phyloP scores from a whole-genome alignment of 306 rosid species.

The Citrullus amarus region DNA sequence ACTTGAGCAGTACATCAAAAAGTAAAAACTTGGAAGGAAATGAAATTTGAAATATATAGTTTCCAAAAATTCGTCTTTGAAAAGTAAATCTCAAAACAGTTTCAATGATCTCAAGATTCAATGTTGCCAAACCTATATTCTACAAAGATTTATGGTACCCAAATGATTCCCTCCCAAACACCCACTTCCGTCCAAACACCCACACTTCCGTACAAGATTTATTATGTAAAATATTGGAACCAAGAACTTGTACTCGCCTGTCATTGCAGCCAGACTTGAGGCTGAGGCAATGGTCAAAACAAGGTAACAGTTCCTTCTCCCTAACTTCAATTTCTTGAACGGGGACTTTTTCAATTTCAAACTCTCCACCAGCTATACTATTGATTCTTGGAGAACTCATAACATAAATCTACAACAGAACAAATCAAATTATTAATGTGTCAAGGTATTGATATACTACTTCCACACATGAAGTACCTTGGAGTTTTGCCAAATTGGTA shows the following conservation, averaged over 20 bases:
- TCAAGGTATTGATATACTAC: slow-evolving; percentile 8
- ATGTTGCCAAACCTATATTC: not conserved
- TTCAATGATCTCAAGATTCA: not conserved
- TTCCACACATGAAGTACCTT: slow-evolving; percentile 37
- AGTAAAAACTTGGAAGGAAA: not conserved
- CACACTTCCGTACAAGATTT: not conserved
- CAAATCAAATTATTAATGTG: not conserved
- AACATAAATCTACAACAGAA: slow-evolving; percentile 40
- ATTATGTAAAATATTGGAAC: not conserved
- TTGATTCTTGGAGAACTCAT: slow-evolving; percentile 32
- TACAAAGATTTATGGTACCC: not conserved
- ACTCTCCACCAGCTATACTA: slow-evolving; percentile 43
- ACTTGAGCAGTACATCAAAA: not conserved
- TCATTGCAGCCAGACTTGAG: slow-evolving; percentile 56
- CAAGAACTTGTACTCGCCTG: slow-evolving; percentile 32
- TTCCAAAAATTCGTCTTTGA: not conserved
- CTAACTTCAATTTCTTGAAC: slow-evolving; percentile 60
- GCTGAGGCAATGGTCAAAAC: slow-evolving; percentile 63
- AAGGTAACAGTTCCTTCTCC: slow-evolving; percentile 67
- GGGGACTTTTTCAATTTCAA: slow-evolving; percentile 61
- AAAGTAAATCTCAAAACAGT: not conserved
- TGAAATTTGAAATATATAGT: not conserved
- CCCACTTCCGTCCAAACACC: not conserved
- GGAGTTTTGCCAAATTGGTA: slow-evolving; percentile 72
- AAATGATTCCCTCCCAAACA: not conserved